phyloP scores from a whole-genome alignment of 2,329 filamentous ascomycete species.

The Ilyonectria sp. region DNA sequence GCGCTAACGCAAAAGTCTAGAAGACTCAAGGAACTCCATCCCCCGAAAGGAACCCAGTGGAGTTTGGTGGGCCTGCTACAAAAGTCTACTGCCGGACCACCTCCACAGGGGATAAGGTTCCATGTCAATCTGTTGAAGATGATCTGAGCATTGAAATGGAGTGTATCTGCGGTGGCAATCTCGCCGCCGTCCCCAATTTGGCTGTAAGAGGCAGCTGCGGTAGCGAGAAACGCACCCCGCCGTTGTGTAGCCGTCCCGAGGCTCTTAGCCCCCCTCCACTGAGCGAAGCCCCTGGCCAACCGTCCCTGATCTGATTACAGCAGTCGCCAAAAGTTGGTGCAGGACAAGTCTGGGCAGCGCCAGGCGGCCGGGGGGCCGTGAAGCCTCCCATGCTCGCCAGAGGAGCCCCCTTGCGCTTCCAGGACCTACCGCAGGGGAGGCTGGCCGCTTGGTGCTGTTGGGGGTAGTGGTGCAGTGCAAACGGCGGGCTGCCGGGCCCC shows the following conservation, averaged over 20 bases:
- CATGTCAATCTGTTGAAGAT: neutral
- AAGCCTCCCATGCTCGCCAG: too few relatives aligned
- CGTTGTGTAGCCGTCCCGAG: neutral
- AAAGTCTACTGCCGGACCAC: conserved; percentile 9
- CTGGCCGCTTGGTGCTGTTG: conserved; percentile 5
- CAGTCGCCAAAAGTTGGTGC: conserved; percentile 14
- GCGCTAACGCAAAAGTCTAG: conserved; percentile 27
- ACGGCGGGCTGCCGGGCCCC: conserved; percentile 17
- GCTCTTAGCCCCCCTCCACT: neutral
- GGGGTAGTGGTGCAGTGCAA: conserved; percentile 2
- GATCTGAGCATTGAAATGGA: conserved; percentile 13
- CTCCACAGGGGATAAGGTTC: conserved; percentile 15
- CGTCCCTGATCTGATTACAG: conserved; percentile 23
- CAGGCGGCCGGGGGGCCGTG: conserved; percentile 7
- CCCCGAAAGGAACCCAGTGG: conserved; percentile 7
- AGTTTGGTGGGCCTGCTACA: conserved; percentile 8
- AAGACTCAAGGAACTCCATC: conserved; percentile 23
- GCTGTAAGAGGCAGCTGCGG: neutral
- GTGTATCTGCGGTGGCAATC: conserved; percentile 5
- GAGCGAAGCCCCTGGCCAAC: conserved; percentile 7
- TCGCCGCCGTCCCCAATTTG: conserved; percentile 8
- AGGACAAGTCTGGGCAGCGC: conserved; percentile 29
- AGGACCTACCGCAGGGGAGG: conserved; percentile 7
- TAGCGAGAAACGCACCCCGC: neutral
- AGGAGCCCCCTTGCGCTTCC: neutral